These are phyloP conservation scores for Fusarium lateritium DNA, from an alignment of 2,329 filamentous ascomycete genomes.

Conservation along the genomic window DNA sequence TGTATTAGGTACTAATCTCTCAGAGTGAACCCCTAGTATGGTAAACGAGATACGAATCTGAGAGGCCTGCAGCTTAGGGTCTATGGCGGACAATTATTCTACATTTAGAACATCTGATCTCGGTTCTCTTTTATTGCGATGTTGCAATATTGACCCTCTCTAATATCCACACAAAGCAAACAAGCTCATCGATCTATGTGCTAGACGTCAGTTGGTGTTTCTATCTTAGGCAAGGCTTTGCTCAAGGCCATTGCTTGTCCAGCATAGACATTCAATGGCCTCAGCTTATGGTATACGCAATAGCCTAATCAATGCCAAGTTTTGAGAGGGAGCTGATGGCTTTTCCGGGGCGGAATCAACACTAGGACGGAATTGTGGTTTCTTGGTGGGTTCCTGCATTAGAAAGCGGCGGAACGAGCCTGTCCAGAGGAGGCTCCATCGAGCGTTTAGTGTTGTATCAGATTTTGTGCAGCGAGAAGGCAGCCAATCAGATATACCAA, in stretches of 20 bases:
- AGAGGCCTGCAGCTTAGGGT: conserved; percentile 11
- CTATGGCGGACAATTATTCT: conserved; percentile 15
- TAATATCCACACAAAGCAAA: conserved; percentile 31
- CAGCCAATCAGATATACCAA: conserved; percentile 32
- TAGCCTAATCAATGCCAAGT: conserved; percentile 39
- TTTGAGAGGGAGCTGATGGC: conserved; percentile 23
- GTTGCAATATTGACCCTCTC: conserved; percentile 17
- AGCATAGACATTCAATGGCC: conserved; percentile 20
- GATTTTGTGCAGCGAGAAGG: conserved; percentile 36
- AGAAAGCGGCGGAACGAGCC: conserved; percentile 27
- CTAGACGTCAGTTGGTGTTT: conserved; percentile 23
- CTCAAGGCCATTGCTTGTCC: conserved; percentile 21
- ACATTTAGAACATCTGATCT: conserved; percentile 40
- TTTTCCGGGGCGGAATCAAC: conserved; percentile 14
- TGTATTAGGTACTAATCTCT: conserved; percentile 20
- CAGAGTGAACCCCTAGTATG: conserved; percentile 5
- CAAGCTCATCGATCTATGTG: conserved; percentile 32
- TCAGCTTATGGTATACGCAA: conserved; percentile 10
- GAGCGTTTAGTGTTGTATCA: conserved; percentile 31
- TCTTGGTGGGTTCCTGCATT: conserved; percentile 49
- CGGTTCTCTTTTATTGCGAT: conserved; percentile 37
- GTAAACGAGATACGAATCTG: conserved; percentile 31
- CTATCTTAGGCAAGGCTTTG: conserved; percentile 14
- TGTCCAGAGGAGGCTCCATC: conserved; percentile 19
- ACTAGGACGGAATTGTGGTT: background rate